Percentiles rank a stretch among this genome's conserved stretches.
Evolutionary conservation across 352 stramenopile species (phyloP).

Genomic region (Elongisporangium anandrum): DNA sequence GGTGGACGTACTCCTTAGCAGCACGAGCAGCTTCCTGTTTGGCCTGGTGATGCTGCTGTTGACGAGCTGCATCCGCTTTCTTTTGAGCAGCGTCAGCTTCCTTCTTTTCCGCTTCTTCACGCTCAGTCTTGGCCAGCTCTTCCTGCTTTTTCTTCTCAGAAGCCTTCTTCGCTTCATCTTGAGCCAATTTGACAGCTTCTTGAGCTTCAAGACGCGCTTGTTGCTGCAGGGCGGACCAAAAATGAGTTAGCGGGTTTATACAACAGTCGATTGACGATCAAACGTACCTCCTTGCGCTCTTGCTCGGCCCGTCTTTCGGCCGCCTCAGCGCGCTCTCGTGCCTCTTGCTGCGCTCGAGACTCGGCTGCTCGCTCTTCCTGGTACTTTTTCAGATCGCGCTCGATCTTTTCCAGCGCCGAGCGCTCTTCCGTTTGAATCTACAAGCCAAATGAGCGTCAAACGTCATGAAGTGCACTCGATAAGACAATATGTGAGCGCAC

Average conservation of each 20-base stretch:
- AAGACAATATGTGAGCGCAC: constrained; percentile 5
- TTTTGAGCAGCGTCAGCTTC: constrained; percentile 25
- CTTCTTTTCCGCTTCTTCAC: constrained; percentile 20
- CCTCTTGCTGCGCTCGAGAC: constrained; percentile 22
- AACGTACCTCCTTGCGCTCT: constrained; percentile 31
- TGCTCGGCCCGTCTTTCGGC: constrained; percentile 24
- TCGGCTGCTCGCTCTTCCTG: constrained; percentile 30
- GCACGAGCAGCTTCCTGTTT: constrained; percentile 26
- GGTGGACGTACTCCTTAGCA: constrained; percentile 36
- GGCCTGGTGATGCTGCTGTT: constrained; percentile 24
- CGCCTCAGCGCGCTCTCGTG: constrained; percentile 28
- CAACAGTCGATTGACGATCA: not conserved
- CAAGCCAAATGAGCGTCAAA: not conserved
- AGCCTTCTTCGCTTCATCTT: constrained; percentile 16
- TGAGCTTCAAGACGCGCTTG: constrained; percentile 14
- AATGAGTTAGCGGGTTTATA: not conserved
- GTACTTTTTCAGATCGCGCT: constrained; percentile 43
- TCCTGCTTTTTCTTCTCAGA: constrained; percentile 20
- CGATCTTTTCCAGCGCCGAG: constrained; percentile 32
- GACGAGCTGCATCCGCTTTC: constrained; percentile 19
- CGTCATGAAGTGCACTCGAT: not conserved
- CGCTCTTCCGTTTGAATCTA: constrained; percentile 37
- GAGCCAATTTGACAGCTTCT: constrained; percentile 10
- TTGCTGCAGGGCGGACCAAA: not conserved
- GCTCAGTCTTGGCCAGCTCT: constrained; percentile 27